Base-by-base conservation (phyloP, 805 yeast genomes). In the Saccharomycopsis olivae region DNA sequence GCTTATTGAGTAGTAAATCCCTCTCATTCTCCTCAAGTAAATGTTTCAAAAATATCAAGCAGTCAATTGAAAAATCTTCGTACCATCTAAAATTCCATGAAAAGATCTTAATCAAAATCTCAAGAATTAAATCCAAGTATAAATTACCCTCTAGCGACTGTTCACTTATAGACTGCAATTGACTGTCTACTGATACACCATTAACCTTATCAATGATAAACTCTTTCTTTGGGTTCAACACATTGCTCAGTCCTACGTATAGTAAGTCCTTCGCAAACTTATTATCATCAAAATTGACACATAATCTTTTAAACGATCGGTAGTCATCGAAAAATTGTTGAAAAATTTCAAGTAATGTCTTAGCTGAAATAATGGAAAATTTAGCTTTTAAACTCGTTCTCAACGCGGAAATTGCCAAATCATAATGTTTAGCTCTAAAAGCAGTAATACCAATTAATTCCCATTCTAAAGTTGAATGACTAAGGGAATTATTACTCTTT, bases 381-480 rank as follows among this genome's bases (percentile, higher is more conserved):
- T 74, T 68, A 3, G 75, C 76, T 47, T 64, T 66, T 5, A 69
- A 49, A 4, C 79, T 63, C 0, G 78, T 73, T 41, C 71, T 60
- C 47, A 73, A 59, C 3, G 82, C 75, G 14, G 77, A 64, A 27
- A 71, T 53, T 1, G 70, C 68, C 34, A 68, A 67, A 35, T 62
- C 63, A 52, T 55, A 71, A 46, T 69, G 65, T 49, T 66, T 68
- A 1, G 71, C 65, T 47, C 73, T 61, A 36, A 61, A 56, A 24
- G 70, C 61, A 16, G 78, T 66, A 5, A 73, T 58, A 0, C 88
- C 89, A 34, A 80, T 62, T 47, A 80, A 58, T 50, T 77, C 82
- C 89, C 89, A 82, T 53, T 82, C 86, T 19, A 80, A 54, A 0
- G 83, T 80, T 51, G 77, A 71, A 49, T 75, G 78, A 40, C 62